These are phyloP conservation scores for Urostyla sp. DNA, from an alignment of 73 alveolate species.

Conservation along the genomic window DNA sequence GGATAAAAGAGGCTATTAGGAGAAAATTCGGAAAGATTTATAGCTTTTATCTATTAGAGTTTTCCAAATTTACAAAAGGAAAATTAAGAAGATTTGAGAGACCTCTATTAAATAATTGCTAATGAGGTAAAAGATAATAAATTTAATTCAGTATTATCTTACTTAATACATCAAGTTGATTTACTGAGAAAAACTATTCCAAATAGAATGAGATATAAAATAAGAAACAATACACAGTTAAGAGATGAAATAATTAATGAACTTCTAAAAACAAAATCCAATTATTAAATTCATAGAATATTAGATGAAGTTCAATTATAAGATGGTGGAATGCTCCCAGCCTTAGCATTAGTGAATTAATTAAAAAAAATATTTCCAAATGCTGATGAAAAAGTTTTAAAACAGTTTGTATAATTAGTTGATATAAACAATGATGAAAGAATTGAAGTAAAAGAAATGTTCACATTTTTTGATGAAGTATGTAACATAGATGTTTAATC, in stretches of 20 bases:
- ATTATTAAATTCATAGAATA: constrained; percentile 4
- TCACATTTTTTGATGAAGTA: constrained; percentile 20
- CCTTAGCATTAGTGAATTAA: neutral
- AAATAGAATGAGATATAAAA: neutral
- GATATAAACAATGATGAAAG: constrained; percentile 27
- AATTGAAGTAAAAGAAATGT: constrained; percentile 12
- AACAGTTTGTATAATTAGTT: neutral
- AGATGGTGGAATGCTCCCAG: constrained; percentile 13
- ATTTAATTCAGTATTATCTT: neutral
- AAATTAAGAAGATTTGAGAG: constrained; percentile 4
- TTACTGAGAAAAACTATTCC: neutral
- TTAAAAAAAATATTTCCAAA: constrained; percentile 13
- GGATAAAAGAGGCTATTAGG: no score
- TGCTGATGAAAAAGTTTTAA: neutral
- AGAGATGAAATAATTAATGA: constrained; percentile 31
- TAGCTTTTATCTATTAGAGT: no score
- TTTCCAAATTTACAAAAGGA: no score
- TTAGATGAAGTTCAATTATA: constrained; percentile 31
- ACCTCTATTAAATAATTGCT: constrained; percentile 6
- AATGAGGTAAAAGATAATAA: neutral
- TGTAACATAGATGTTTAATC: constrained; percentile 15
- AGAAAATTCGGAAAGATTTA: no score
- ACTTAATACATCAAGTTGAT: constrained; percentile 1
- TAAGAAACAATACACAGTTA: constrained; percentile 2
- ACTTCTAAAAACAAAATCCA: constrained; percentile 5